Evolutionary conservation across 2,329 filamentous ascomycete species (phyloP).

Genomic region (Pyrenochaeta sp.): DNA sequence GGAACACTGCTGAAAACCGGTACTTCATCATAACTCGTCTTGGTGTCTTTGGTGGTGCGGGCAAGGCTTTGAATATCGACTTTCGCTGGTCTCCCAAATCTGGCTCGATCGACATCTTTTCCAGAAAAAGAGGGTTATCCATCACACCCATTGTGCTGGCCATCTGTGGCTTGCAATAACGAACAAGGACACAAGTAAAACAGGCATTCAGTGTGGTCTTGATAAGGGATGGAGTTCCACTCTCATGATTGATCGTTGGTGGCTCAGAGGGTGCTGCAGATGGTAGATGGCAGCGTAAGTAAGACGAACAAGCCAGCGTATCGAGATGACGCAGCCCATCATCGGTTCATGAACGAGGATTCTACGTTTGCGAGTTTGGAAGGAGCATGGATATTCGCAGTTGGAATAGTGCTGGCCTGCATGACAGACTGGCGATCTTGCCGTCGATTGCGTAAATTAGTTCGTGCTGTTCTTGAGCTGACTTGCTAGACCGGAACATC

Average conservation of each 20-base stretch:
- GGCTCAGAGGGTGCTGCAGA: too few species aligned
- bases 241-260: too few species aligned
- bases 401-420: constrained; percentile 4
- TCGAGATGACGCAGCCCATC: constrained; percentile 9
- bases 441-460: too few species aligned
- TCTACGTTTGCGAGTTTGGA: not conserved
- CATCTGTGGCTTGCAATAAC: too few species aligned
- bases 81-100: constrained; percentile 31
- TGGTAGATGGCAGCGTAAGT: too few species aligned
- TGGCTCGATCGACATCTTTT: constrained; percentile 24
- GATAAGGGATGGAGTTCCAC: not conserved
- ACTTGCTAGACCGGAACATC: too few species aligned
- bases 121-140: constrained; percentile 9
- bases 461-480: too few species aligned
- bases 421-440: not conserved
- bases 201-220: not conserved
- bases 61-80: constrained; percentile 28
- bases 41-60: constrained; percentile 26
- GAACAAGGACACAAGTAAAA: too few species aligned
- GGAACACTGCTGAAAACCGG: constrained; percentile 27
- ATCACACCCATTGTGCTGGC: constrained; percentile 2
- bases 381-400: constrained; percentile 11
- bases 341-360: constrained; percentile 2
- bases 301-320: not conserved
- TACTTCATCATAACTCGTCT: constrained; percentile 29